Evolutionary conservation across 257 asterid species (phyloP), one percentile per base, ranked within the genome.

Genomic region (Fraxinus anomala): DNA sequence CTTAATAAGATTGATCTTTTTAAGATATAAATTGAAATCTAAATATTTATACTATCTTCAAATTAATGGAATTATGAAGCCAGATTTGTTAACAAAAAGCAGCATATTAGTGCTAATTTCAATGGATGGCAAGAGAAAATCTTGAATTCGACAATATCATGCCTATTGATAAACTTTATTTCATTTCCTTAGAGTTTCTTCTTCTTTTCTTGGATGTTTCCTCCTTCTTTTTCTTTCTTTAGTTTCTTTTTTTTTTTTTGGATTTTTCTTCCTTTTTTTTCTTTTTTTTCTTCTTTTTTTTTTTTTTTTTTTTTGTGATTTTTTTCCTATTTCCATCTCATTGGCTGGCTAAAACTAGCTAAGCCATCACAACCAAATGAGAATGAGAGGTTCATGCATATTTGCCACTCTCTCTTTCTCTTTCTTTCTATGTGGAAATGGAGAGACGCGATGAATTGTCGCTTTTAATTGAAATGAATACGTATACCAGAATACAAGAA

Each of bases 131-230:
- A 31, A 1, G 28, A 49, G 72, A 37, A 74, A 80, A 85, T 80
- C 88, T 79, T 80, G 88, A 85, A 74, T 75, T 69, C 24, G 54
- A 47, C 40, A 37, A 68, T 39, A 47, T 31, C 68, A 11, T 21
- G 5, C 6, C 59, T 23, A 40, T 6, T 71, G 76, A 72, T 39
- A 31, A 24, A 72, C 5, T 44, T 42, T 19, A 1, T 2, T 47
- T n/a, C 13, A 66, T 87, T 89, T 79, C 86, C 59, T 71, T 4
- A 5, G 36, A 49, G 69, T 82, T 89, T 80, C 89, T 80, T 86
- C 54, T 16, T 34, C 74, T 79, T 85, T 90, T 90, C 94, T 82
- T 8, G 92, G 92, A 79, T 76, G 87, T 31, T 92, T 90, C 94
- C 83, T 75, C 70, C 78, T 81, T 80, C 80, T 65, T 78, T 63